phyloP scores from a whole-genome alignment of 352 stramenopile genomes.

The Globisporangium recalcitrans region DNA sequence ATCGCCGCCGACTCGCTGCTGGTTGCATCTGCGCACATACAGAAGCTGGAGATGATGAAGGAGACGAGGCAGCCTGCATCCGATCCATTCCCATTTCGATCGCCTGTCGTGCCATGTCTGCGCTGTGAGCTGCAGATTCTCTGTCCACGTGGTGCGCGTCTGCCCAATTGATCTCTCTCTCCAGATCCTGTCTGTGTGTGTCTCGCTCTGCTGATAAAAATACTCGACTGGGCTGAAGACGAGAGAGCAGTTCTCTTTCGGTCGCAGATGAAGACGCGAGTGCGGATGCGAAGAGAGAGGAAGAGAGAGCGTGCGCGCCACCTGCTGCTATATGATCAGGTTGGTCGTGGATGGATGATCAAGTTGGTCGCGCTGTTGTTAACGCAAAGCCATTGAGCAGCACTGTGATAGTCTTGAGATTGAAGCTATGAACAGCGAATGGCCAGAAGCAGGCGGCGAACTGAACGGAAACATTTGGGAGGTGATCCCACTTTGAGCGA shows the following conservation, averaged over 20 bases:
- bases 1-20: not conserved
- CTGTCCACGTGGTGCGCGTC: not conserved
- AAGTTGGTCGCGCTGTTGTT: too few species aligned
- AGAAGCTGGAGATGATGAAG: not conserved
- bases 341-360: too few species aligned
- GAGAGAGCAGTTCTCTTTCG: not conserved
- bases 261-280: not conserved
- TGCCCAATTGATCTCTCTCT: not conserved
- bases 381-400: too few species aligned
- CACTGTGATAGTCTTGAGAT: too few species aligned
- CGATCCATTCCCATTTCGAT: not conserved
- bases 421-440: too few species aligned
- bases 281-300: not conserved
- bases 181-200: not conserved
- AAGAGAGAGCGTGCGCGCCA: slow-evolving; percentile 3
- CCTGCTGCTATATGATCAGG: not conserved
- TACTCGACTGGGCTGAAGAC: not conserved
- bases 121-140: not conserved
- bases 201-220: too few species aligned
- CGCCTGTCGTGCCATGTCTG: not conserved
- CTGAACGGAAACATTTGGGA: too few species aligned
- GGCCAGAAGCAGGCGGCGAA: too few species aligned
- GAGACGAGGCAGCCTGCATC: not conserved
- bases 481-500: too few species aligned
- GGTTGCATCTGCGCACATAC: not conserved